Evolutionary conservation across 306 rosid genomes (phyloP).

Genomic region (Trifolium dubium): DNA sequence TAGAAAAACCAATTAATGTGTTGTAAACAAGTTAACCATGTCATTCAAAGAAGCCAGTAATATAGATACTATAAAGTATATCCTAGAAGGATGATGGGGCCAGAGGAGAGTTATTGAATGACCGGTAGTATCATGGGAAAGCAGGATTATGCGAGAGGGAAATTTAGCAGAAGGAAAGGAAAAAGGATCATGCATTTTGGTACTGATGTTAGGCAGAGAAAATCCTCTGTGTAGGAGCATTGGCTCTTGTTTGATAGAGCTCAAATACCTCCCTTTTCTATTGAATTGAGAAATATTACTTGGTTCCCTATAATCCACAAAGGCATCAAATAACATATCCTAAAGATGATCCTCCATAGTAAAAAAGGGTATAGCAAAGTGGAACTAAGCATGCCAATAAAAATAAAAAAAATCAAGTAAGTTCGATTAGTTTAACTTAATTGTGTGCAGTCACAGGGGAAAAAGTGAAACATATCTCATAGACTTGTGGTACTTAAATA

Average conservation of each 20-base stretch:
- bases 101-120: constrained; percentile 3
- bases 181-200: neutral
- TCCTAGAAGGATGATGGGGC: constrained; percentile 6
- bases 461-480: neutral
- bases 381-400: neutral
- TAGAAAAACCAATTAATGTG: constrained; percentile 47
- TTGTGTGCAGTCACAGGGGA: neutral
- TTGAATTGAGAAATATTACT: constrained; percentile 4
- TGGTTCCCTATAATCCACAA: constrained; percentile 13
- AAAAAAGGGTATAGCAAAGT: constrained; percentile 10
- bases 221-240: neutral
- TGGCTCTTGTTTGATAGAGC: constrained; percentile 4
- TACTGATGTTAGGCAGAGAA: constrained; percentile 3
- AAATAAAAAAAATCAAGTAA: constrained; percentile 20
- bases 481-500: constrained; percentile 1
- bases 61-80: constrained; percentile 8
- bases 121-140: neutral
- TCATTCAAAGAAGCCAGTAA: constrained; percentile 11
- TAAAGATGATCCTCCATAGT: constrained; percentile 23
- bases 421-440: constrained; percentile 5
- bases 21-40: constrained; percentile 14
- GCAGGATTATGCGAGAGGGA: neutral
- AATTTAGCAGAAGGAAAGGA: constrained; percentile 23
- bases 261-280: neutral
- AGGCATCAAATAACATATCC: constrained; percentile 13